Evolutionary conservation across 495 filamentous ascomycete genomes (phyloP).

Genomic region (Massariosphaeria phaeospora): DNA sequence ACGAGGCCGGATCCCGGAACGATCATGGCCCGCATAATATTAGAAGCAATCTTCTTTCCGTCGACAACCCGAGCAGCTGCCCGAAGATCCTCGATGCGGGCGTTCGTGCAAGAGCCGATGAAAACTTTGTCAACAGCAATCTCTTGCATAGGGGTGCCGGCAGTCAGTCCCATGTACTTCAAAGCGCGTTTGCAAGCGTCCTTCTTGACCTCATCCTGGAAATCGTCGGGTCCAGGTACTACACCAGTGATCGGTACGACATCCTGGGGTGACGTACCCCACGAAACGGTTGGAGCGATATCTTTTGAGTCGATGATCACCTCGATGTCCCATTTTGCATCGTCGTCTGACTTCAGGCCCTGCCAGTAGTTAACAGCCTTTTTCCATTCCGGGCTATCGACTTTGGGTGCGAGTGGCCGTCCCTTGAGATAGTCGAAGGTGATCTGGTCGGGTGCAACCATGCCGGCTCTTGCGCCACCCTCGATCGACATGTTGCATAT

Average conservation of each 20-base stretch:
- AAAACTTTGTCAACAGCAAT: slow-evolving; percentile 91
- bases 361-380: slow-evolving; percentile 85
- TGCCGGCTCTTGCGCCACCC: slow-evolving; percentile 88
- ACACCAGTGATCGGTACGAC: slow-evolving; percentile 86
- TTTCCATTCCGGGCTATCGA: slow-evolving; percentile 82
- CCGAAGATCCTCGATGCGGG: slow-evolving; percentile 91
- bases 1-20: slow-evolving; percentile 93
- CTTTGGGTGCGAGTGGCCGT: slow-evolving; percentile 78
- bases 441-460: slow-evolving; percentile 91
- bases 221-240: slow-evolving; percentile 85
- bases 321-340: slow-evolving; percentile 79
- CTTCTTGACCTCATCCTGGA: slow-evolving; percentile 71
- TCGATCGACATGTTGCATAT: slow-evolving; percentile 99
- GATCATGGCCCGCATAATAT: slow-evolving; percentile 90
- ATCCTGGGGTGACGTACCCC: slow-evolving; percentile 96
- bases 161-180: slow-evolving; percentile 89
- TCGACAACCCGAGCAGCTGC: slow-evolving; percentile 79
- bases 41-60: slow-evolving; percentile 76
- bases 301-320: slow-evolving; percentile 87
- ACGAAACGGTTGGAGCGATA: slow-evolving; percentile 88
- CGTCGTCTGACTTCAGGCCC: slow-evolving; percentile 75
- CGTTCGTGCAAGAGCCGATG: slow-evolving; percentile 97
- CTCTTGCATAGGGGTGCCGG: slow-evolving; percentile 86
- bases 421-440: slow-evolving; percentile 95
- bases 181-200: slow-evolving; percentile 72